A percentile compares a stretch with the other conserved stretches of the same genome.
phyloP scores from a whole-genome alignment of 2,329 filamentous ascomycete species.

The Xylariales sp. region DNA sequence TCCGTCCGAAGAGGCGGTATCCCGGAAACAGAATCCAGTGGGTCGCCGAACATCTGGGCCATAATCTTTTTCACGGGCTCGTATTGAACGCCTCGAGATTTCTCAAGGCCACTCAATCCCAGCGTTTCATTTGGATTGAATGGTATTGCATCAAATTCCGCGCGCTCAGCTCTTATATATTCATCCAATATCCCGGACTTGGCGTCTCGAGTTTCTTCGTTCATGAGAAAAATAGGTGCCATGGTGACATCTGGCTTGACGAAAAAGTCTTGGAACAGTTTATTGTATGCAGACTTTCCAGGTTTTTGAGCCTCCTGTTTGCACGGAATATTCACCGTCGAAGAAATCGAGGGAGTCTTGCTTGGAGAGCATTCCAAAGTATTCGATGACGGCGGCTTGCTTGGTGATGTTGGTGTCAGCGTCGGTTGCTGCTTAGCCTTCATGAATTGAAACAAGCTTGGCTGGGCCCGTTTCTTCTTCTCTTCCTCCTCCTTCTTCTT shows the following conservation, averaged over 20 bases:
- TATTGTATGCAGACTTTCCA: constrained; percentile 54
- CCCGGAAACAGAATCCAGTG: constrained; percentile 17
- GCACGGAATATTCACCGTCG: neutral
- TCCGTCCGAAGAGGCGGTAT: constrained; percentile 30
- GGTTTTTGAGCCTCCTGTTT: constrained; percentile 17
- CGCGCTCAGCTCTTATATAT: constrained; percentile 41
- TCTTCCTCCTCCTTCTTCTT: constrained; percentile 31
- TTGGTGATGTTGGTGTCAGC: constrained; percentile 15
- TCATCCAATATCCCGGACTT: constrained; percentile 51
- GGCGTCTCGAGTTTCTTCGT: constrained; percentile 48
- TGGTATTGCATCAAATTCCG: constrained; percentile 33
- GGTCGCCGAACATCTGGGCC: constrained; percentile 43
- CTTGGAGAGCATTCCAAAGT: constrained; percentile 1
- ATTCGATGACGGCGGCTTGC: constrained; percentile 14
- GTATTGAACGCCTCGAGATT: constrained; percentile 41
- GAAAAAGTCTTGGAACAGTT: constrained; percentile 77
- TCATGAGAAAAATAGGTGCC: constrained; percentile 57
- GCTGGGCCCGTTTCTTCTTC: constrained; percentile 25
- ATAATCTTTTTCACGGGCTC: constrained; percentile 59
- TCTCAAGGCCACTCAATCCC: constrained; percentile 32
- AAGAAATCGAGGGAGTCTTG: neutral
- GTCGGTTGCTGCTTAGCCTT: constrained; percentile 18
- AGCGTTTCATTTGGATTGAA: constrained; percentile 45
- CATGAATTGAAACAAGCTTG: constrained; percentile 3
- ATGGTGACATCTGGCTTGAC: constrained; percentile 69